These are phyloP conservation scores for Zopfia rhizophila DNA, from an alignment of 2,329 filamentous ascomycete species.

Conservation along the genomic window DNA sequence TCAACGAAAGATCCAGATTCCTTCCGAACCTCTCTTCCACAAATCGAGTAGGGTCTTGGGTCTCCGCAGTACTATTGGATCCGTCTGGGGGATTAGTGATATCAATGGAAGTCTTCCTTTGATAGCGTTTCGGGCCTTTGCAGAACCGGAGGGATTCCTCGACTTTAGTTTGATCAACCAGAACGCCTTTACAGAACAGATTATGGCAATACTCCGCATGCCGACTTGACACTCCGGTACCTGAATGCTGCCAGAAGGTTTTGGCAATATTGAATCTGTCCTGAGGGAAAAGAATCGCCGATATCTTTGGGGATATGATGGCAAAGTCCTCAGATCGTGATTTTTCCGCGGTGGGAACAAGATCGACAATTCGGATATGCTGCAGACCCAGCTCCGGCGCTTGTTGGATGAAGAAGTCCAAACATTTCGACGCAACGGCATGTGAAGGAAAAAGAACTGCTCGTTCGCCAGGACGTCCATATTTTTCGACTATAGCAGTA, in stretches of 20 bases:
- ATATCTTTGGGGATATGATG: slow-evolving; percentile 58
- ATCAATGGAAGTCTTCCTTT: slow-evolving; percentile 68
- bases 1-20: slow-evolving; percentile 83
- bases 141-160: slow-evolving; percentile 53
- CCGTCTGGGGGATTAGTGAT: slow-evolving; percentile 28
- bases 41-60: slow-evolving; percentile 78
- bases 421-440: slow-evolving; percentile 75
- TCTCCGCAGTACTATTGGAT: slow-evolving; percentile 49
- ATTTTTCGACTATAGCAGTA: slow-evolving; percentile 70
- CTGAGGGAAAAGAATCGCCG: slow-evolving; percentile 73
- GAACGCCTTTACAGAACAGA: slow-evolving; percentile 75
- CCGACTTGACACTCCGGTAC: slow-evolving; percentile 90
- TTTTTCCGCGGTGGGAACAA: slow-evolving; percentile 69
- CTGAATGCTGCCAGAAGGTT: slow-evolving; percentile 96
- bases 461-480: slow-evolving; percentile 70
- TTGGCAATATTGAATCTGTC: slow-evolving; percentile 80
- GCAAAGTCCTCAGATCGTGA: slow-evolving; percentile 58
- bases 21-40: slow-evolving; percentile 94
- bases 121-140: slow-evolving; percentile 85
- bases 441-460: slow-evolving; percentile 86
- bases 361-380: slow-evolving; percentile 68
- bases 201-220: slow-evolving; percentile 88
- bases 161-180: slow-evolving; percentile 62
- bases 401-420: slow-evolving; percentile 74
- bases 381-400: slow-evolving; percentile 62